Base-by-base conservation (phyloP, 1,139 yeast genomes). In the Geotrichum phurueaensis region DNA sequence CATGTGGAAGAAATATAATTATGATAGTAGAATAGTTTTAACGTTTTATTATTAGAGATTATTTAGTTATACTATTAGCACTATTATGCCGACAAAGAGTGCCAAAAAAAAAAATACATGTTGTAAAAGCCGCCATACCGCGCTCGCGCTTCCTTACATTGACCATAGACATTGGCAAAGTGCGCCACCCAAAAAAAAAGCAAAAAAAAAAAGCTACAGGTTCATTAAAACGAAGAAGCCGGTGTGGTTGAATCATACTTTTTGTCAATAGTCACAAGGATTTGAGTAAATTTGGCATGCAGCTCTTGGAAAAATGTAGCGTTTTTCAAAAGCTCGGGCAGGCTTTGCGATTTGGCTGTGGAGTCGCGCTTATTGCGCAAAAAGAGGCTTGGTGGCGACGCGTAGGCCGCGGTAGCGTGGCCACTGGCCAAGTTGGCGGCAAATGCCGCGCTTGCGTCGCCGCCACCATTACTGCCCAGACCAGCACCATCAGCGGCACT, bases 311-410 rank as follows among this genome's bases (percentile, higher is more conserved):
- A 88, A 15, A 87, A 53, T 72, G 53, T 79, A 1, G 77, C 78
- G 69, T 88, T 95, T 33, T 80, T 78, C 1, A 89, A 77, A 52
- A 88, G 76, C 57, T 84, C 86, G 2, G 81, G 77, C 65, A 89
- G 72, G 57, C 85, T 83, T 23, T 66, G 79, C 80, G 1, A 90
- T 86, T 62, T 82, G 73, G 45, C 31, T 49, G 33, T 27, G 56
- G 52, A 45, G 27, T 78, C 78, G 60, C 81, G 81, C 68, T 79
- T 27, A 27, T 7, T 77, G 72, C 84, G 78, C 67, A 79, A 78
- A 67, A 80, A 85, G 53, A 80, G 73, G 64, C 84, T 88, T 65
- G 83, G 80, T 54, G 65, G 67, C 3, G 56, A 39, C 29, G 47
- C 9, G 12, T 49, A 45, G 3, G 29, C 15, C 25, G 39, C 27